Percentiles rank a stretch among this genome's conserved stretches.
Evolutionary conservation across 2,329 filamentous ascomycete genomes (phyloP).

Genomic region (Aspergillus tanneri): DNA sequence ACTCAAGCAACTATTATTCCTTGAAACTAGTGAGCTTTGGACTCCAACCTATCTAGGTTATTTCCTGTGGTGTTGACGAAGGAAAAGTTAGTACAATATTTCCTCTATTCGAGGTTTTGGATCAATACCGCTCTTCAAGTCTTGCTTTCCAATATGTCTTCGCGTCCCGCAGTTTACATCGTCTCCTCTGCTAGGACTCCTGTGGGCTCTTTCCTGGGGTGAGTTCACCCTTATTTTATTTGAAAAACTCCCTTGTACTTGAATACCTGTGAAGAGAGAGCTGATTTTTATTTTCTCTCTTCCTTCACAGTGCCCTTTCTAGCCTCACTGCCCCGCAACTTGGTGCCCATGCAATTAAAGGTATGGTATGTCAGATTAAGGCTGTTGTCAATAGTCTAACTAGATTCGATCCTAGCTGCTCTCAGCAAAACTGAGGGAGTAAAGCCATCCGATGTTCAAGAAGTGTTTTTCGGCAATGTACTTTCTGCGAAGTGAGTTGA

Average conservation of each 20-base stretch:
- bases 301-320: slow-evolving; percentile 69
- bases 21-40: background rate
- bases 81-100: too few species aligned
- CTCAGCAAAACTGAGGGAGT: slow-evolving; percentile 82
- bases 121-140: background rate
- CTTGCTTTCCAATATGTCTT: slow-evolving; percentile 62
- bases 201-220: slow-evolving; percentile 93
- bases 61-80: too few species aligned
- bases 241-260: too few species aligned
- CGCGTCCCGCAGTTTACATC: slow-evolving; percentile 88
- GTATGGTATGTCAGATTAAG: slow-evolving; percentile 50
- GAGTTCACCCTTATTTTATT: slow-evolving; percentile 39
- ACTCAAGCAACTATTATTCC: too few species aligned
- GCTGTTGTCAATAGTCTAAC: slow-evolving; percentile 13
- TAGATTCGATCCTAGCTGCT: slow-evolving; percentile 54
- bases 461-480: slow-evolving; percentile 98
- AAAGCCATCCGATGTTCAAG: slow-evolving; percentile 85
- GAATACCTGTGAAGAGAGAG: too few species aligned
- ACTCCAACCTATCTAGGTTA: background rate
- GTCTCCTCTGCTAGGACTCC: slow-evolving; percentile 89
- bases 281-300: slow-evolving; percentile 9
- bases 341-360: slow-evolving; percentile 88
- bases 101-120: background rate
- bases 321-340: slow-evolving; percentile 83
- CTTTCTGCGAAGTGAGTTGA: slow-evolving; percentile 80